Conservation (phyloP, 495 filamentous ascomycete genomes). For the Daldinia decipiens region DNA sequence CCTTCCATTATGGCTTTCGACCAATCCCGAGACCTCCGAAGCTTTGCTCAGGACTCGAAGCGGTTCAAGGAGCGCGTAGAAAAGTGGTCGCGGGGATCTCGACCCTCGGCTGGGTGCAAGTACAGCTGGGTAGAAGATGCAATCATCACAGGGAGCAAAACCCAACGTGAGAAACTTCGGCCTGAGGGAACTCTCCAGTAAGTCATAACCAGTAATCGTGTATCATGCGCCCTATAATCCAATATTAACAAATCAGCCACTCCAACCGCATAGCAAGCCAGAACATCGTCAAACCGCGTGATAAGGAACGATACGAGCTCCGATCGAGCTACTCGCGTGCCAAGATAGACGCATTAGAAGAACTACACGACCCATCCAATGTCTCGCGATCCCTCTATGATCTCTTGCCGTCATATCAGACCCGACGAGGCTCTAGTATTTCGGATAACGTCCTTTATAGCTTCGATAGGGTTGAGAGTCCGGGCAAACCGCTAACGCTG, state of each 20-base stretch:
- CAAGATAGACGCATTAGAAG: slow-evolving; percentile 47
- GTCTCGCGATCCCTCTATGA: slow-evolving; percentile 46
- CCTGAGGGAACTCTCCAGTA: slow-evolving; percentile 38
- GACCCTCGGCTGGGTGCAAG: slow-evolving; percentile 42
- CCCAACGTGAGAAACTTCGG: slow-evolving; percentile 49
- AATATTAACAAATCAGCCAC: slow-evolving; percentile 26
- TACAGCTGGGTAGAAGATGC: slow-evolving; percentile 20
- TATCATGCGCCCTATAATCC: slow-evolving; percentile 16
- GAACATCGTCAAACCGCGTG: slow-evolving; percentile 53
- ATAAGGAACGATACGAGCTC: slow-evolving; percentile 29
- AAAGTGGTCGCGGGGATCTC: slow-evolving; percentile 56
- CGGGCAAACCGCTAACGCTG: slow-evolving; percentile 52
- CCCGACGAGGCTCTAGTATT: slow-evolving; percentile 39
- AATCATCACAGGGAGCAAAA: slow-evolving; percentile 31
- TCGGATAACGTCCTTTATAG: slow-evolving; percentile 56
- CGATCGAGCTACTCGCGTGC: slow-evolving; percentile 31
- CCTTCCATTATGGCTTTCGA: slow-evolving; percentile 46
- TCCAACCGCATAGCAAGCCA: slow-evolving; percentile 41
- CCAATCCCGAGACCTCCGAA: slow-evolving; percentile 56
- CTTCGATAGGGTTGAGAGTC: slow-evolving; percentile 56
- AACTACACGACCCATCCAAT: slow-evolving; percentile 49
- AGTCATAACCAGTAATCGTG: slow-evolving; percentile 32
- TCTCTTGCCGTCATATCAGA: slow-evolving; percentile 36
- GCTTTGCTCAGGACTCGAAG: slow-evolving; percentile 55
- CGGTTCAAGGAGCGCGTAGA: slow-evolving; percentile 54